Percentiles rank a stretch among this genome's conserved stretches.
Evolutionary conservation across 2,329 filamentous ascomycete species (phyloP).

Genomic region (Aspergillus candidus): DNA sequence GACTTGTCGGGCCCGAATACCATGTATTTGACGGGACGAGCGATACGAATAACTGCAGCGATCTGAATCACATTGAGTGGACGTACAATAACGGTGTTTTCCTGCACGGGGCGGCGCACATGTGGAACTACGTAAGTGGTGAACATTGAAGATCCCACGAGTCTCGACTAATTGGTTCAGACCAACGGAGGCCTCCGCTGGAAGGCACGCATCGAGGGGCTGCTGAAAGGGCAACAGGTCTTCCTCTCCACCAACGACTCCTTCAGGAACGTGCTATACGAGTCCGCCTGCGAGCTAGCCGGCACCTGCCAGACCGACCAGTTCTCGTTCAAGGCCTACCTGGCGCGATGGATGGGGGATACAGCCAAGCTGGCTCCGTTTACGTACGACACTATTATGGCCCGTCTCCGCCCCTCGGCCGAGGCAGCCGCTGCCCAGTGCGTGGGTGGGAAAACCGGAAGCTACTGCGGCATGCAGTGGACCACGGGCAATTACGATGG

Average conservation of each 20-base stretch:
- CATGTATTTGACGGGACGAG: conserved; percentile 53
- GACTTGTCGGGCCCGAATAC: conserved; percentile 46
- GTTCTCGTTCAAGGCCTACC: conserved; percentile 60
- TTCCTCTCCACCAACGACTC: conserved; percentile 42
- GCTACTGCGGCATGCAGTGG: conserved; percentile 37
- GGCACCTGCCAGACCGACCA: conserved; percentile 56
- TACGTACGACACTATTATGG: conserved; percentile 46
- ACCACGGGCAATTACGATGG: conserved; percentile 27
- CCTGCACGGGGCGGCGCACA: conserved; percentile 50
- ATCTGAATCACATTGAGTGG: conserved; percentile 51
- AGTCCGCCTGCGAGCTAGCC: conserved; percentile 53
- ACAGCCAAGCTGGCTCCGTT: conserved; percentile 54
- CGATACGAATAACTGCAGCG: conserved; percentile 46
- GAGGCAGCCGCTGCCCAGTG: conserved; percentile 43
- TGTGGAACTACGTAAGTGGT: conserved; percentile 50
- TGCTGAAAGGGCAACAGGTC: conserved; percentile 50
- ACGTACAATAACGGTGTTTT: conserved; percentile 54
- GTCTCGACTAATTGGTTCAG: conserved; percentile 11
- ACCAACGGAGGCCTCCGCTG: conserved; percentile 44
- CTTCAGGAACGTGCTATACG: conserved; percentile 47
- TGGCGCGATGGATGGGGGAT: conserved; percentile 54
- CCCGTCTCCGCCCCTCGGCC: conserved; percentile 50
- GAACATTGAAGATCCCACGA: not conserved
- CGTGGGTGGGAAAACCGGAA: conserved; percentile 26
- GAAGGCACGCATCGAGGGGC: conserved; percentile 43